Percentiles rank a stretch among this genome's conserved stretches.
These are phyloP conservation scores for Solanum habrochaites DNA, from an alignment of 257 asterid species.

Conservation along the genomic window DNA sequence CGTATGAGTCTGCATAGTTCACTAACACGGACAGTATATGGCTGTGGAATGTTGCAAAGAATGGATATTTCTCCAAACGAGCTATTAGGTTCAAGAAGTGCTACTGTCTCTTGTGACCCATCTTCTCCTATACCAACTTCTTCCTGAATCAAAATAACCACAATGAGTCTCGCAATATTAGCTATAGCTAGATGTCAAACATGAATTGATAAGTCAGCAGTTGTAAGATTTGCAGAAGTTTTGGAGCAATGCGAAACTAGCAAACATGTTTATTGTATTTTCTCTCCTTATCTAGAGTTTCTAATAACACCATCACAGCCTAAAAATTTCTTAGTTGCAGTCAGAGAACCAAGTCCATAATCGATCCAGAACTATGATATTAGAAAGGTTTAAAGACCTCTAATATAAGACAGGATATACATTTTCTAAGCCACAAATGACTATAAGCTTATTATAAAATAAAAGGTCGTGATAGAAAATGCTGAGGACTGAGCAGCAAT, in stretches of 20 bases:
- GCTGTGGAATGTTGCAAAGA: conserved; percentile 94
- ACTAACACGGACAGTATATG: conserved; percentile 80
- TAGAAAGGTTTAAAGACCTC: neutral
- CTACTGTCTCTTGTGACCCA: conserved; percentile 51
- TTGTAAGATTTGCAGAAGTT: neutral
- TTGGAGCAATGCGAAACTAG: neutral
- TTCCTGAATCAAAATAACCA: conserved; percentile 36
- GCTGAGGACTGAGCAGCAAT: neutral
- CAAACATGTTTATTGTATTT: neutral
- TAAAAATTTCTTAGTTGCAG: neutral
- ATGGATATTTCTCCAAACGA: conserved; percentile 73
- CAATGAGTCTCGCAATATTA: neutral
- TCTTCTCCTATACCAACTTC: conserved; percentile 54
- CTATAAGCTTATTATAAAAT: neutral
- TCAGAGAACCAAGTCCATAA: neutral
- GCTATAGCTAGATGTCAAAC: neutral
- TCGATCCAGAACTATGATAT: neutral
- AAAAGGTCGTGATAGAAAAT: neutral
- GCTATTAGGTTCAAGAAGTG: conserved; percentile 48
- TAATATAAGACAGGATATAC: neutral
- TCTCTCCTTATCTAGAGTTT: neutral
- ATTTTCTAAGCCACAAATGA: neutral
- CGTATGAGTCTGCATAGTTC: conserved; percentile 76
- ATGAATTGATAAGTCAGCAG: neutral
- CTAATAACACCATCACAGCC: neutral